Conservation (phyloP, 179 eudicot genomes). For the Gypsophila paniculata region DNA sequence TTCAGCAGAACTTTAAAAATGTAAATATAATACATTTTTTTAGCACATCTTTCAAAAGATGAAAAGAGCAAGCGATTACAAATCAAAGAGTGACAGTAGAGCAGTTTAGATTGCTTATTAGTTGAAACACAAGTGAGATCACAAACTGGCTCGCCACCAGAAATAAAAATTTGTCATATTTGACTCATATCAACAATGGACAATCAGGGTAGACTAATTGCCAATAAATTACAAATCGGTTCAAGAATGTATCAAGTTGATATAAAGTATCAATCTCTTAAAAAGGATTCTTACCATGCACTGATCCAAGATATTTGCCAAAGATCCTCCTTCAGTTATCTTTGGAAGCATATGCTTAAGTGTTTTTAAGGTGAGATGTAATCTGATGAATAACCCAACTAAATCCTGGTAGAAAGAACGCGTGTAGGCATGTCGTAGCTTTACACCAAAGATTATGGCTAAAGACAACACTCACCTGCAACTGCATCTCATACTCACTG, state of each 20-base stretch:
- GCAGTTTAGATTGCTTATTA: too few relatives aligned
- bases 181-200: too few relatives aligned
- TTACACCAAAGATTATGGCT: neutral
- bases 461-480: conserved; percentile 56
- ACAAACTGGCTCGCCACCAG: too few relatives aligned
- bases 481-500: conserved; percentile 93
- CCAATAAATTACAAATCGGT: too few relatives aligned
- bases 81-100: neutral
- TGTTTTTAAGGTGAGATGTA: conserved; percentile 63
- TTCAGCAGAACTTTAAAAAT: conserved; percentile 16
- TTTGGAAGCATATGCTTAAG: conserved; percentile 91
- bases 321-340: conserved; percentile 89
- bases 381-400: conserved; percentile 99
- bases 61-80: neutral
- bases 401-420: conserved; percentile 28
- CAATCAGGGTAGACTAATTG: too few relatives aligned
- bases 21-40: conserved; percentile 1
- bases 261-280: neutral
- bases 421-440: too few relatives aligned
- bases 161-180: too few relatives aligned
- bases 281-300: conserved; percentile 70
- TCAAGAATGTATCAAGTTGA: neutral
- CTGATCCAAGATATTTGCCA: conserved; percentile 88
- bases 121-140: too few relatives aligned
- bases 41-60: neutral